Evolutionary conservation across 2,329 filamentous ascomycete genomes (phyloP), one percentile per base, ranked within the genome.

Genomic region (Calonectria henricotiae): DNA sequence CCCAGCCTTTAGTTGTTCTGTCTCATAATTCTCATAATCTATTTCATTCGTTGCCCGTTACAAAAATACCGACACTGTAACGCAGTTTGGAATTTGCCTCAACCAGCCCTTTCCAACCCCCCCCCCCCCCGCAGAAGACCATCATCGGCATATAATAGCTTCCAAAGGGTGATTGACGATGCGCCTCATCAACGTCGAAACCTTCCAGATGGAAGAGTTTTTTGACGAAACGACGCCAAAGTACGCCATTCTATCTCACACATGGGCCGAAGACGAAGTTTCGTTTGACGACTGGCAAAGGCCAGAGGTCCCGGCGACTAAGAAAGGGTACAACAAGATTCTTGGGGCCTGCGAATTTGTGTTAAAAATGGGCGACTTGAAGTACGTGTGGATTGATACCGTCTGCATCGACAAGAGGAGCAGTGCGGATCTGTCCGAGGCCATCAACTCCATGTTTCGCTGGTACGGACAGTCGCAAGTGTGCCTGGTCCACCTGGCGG

Each of bases 381-480:
- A 65, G 5, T 68, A 73, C 30, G 63, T 47, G 11, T 71, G 71
- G 71, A 63, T 69, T 5, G 71, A 73, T 6, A 73, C 66, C 13
- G 70, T 64, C 15, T 73, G 71, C 43, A 73, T 73, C 30, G 69
- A 73, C 41, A 73, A 73, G 47, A 67, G 70, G 1, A 73, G 69
- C 61, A 74, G 72, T 39, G 71, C 72, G 4, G 72, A 74, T 20
- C 58, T 74, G 3, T 74, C 73, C 3, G 74, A 76, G 54, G 71
- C 73, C 37, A 76, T 76, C 67, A 75, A 76, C 78, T 63, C 72
- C 37, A 74, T 74, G 72, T 74, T 71, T 35, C 65, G 54, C 39
- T 74, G 72, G 72, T 74, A 74, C 9, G 90, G 64, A 30, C 12
- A 65, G 11, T 65, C 74, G 5, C 41, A 67, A 5, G 44, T 51